Base-by-base conservation (phyloP, 2,329 filamentous ascomycete species). In the Fusarium hostae region DNA sequence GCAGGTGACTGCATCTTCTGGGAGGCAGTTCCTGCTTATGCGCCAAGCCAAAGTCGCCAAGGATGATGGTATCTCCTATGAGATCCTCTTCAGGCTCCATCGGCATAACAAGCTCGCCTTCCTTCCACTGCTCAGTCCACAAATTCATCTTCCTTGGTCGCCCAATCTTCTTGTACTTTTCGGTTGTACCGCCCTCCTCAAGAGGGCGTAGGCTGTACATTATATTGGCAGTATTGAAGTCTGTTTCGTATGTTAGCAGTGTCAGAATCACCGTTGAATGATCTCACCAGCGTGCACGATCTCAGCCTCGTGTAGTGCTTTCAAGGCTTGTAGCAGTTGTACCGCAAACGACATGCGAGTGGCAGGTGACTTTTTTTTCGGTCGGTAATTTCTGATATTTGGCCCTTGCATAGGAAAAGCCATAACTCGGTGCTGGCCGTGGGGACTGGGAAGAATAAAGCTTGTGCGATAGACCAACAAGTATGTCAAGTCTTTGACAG, bases 381-480 rank as follows among this genome's bases (percentile, higher is more conserved):
- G 44, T 0, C 20, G 7, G 9, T 22, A 2, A 5, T 48, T 32
- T 8, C 45, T 32, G 0, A 48, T 9, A 3, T 22, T 48, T 7
- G 45, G 45, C 12, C 28, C 45, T 48, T 48, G 28, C 0, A 13
- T 2, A 2, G n/a, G 45, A 32, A 48, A 8, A 13, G 18, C 45
- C 0, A 48, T 6, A 0, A 48, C 28, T 0, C 28, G 20, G 1
- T 48, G 28, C 12, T 18, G 15, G 2, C 20, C n/a, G 6, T 48
- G 45, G 0, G 28, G 28, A 0, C 15, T 48, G 0, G 3, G 7
- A 1, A 48, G 28, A 0, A 18, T 5, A 16, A 32, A 32, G 0
- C 4, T 48, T 4, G 2, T 2, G 20, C 6, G 20, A 2, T 48
- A 32, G 0, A 48, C 20, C 20, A 5, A 6, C 1, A 48, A 1